Conservation (phyloP, 2,329 filamentous ascomycete species). For the Metarhizium brunneum region DNA sequence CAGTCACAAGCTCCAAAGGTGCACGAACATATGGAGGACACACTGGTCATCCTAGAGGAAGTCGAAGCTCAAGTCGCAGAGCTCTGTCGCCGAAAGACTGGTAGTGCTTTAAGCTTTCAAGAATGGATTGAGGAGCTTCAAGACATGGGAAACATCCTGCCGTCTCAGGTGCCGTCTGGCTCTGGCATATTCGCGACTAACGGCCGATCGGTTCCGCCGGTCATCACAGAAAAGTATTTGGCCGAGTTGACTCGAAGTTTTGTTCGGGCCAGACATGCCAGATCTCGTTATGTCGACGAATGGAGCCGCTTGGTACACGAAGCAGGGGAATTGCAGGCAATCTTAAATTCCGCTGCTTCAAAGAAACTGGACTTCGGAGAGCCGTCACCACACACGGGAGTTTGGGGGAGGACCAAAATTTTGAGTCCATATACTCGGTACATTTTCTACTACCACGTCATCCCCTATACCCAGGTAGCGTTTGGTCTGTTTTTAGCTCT, state of each 20-base stretch:
- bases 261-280: constrained; percentile 72
- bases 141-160: constrained; percentile 64
- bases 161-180: constrained; percentile 40
- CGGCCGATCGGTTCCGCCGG: constrained; percentile 53
- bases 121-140: constrained; percentile 96
- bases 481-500: constrained; percentile 60
- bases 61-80: constrained; percentile 74
- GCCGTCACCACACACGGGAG: constrained; percentile 43
- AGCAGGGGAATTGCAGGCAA: constrained; percentile 66
- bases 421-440: constrained; percentile 78
- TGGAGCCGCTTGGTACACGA: constrained; percentile 74
- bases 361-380: constrained; percentile 69
- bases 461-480: constrained; percentile 58
- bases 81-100: constrained; percentile 71
- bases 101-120: constrained; percentile 63
- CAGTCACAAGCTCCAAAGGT: constrained; percentile 72
- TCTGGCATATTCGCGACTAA: constrained; percentile 32
- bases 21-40: constrained; percentile 82
- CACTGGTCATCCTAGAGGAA: constrained; percentile 68
- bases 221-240: constrained; percentile 88
- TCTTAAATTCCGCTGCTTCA: constrained; percentile 75
- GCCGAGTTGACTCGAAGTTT: constrained; percentile 81
- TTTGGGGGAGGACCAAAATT: constrained; percentile 46
- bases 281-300: constrained; percentile 72
- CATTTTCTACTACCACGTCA: constrained; percentile 61